Conservation (phyloP, 73 alveolate species). For the Tetrahymena malaccensis region DNA sequence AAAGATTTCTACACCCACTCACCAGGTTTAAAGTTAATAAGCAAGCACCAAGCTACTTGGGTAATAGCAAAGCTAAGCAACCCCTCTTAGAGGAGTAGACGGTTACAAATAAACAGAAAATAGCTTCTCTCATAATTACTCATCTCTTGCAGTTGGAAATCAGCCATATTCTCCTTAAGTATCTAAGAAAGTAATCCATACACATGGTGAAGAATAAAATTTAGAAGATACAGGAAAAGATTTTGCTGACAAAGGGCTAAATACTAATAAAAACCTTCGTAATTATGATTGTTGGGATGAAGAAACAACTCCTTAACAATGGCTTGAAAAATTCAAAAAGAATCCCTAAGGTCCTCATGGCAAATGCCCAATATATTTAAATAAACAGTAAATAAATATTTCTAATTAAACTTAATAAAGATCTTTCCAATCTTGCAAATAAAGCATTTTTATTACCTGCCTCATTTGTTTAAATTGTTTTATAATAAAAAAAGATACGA, state of each 20-base stretch:
- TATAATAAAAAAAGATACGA: not conserved
- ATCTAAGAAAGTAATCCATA: not conserved
- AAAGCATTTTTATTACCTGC: no score
- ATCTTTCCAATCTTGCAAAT: no score
- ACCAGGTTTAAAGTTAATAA: not conserved
- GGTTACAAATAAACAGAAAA: not conserved
- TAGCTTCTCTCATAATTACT: not conserved
- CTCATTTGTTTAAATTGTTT: no score
- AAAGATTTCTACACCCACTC: not conserved
- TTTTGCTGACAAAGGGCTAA: constrained; percentile 22
- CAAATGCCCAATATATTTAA: constrained; percentile 15
- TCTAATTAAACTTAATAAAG: no score
- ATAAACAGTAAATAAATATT: not conserved
- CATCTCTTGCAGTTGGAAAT: not conserved
- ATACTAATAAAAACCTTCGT: constrained; percentile 24
- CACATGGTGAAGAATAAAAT: not conserved
- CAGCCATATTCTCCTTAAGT: not conserved
- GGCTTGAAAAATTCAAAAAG: not conserved
- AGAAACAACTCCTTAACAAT: constrained; percentile 28
- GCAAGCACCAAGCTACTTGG: not conserved
- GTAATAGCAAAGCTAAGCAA: not conserved
- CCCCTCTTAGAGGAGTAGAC: not conserved
- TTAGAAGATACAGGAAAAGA: not conserved
- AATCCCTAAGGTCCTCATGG: constrained; percentile 28
- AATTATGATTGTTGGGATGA: constrained; percentile 46